Conservation (phyloP, 306 rosid species). For the Corylus avellana region DNA sequence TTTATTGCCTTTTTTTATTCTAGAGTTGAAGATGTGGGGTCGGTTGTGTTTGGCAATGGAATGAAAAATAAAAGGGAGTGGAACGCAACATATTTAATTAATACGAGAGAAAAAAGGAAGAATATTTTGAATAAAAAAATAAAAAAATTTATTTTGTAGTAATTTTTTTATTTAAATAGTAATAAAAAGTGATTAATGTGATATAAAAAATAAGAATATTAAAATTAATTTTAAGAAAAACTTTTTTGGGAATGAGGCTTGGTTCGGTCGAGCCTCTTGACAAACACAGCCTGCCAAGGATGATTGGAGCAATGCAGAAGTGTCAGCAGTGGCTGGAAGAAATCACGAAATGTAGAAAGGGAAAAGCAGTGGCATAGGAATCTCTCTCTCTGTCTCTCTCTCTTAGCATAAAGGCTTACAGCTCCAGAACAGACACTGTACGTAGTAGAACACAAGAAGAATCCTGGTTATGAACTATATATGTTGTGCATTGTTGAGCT, state of each 20-base stretch:
- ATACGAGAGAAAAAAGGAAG: no score
- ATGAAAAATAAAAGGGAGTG: no score
- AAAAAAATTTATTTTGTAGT: no score
- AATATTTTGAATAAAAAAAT: no score
- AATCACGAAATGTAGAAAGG: conserved; percentile 30
- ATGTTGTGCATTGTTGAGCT: background rate
- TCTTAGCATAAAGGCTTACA: conserved; percentile 26
- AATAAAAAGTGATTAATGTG: no score
- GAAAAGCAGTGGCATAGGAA: conserved; percentile 6
- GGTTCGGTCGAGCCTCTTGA: no score
- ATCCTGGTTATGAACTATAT: background rate
- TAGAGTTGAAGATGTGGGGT: background rate
- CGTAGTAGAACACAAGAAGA: background rate
- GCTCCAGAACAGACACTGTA: background rate
- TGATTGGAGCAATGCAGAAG: background rate
- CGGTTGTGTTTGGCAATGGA: no score
- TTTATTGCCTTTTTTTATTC: background rate
- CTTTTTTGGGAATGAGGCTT: no score
- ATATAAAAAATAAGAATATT: no score
- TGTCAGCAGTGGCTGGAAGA: conserved; percentile 13
- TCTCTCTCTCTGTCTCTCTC: conserved; percentile 12
- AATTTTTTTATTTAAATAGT: no score
- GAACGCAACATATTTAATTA: no score
- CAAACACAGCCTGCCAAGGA: background rate
- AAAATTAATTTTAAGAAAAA: no score